Conservation (phyloP, 2,329 filamentous ascomycete genomes). For the Nemania serpens region DNA sequence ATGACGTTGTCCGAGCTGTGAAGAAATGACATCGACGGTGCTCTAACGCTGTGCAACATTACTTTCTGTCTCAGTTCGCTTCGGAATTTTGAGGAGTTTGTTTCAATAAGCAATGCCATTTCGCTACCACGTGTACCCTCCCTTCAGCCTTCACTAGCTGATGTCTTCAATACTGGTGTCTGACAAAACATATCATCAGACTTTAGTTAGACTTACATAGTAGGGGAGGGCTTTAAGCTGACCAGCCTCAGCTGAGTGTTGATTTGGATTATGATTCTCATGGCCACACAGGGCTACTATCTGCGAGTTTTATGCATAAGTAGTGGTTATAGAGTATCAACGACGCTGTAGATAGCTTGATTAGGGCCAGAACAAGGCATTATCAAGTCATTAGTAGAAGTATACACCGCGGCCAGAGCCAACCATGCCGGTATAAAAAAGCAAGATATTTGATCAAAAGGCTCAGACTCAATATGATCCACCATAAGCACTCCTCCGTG, state of each 20-base stretch:
- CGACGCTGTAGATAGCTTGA: not conserved
- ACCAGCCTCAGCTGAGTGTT: conserved; percentile 1
- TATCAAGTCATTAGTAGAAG: not conserved
- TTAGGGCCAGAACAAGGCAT: not conserved
- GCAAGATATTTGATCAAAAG: too few relatives aligned
- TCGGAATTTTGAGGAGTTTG: not conserved
- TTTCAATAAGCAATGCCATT: not conserved
- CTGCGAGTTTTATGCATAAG: not conserved
- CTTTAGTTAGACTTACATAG: not conserved
- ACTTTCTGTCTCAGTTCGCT: not conserved
- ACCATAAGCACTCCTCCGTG: not conserved
- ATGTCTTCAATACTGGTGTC: conserved; percentile 1
- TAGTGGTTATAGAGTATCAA: not conserved
- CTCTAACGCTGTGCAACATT: not conserved
- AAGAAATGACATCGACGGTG: not conserved
- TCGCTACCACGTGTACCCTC: not conserved
- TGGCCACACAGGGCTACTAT: not conserved
- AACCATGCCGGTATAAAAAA: not conserved
- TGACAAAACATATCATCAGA: not conserved
- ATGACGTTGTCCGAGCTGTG: too few relatives aligned
- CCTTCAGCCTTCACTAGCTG: not conserved
- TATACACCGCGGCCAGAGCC: not conserved
- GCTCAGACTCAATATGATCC: conserved; percentile 1
- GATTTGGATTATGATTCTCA: not conserved
- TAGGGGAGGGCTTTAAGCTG: not conserved